These are phyloP conservation scores for Triglochin maritima DNA, from an alignment of 106 monocot species.

Conservation along the genomic window DNA sequence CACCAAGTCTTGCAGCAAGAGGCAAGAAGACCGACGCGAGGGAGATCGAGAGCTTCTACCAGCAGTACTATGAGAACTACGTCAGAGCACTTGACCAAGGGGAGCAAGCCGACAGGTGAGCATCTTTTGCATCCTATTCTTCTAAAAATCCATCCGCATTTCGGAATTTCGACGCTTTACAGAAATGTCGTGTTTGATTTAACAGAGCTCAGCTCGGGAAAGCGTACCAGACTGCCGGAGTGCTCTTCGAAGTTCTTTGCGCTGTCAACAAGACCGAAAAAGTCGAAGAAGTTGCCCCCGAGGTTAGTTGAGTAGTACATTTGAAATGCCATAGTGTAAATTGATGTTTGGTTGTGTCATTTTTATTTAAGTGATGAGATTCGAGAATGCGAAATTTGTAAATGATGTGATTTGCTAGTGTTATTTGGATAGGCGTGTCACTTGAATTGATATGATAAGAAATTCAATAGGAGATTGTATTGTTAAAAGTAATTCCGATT, in stretches of 20 bases:
- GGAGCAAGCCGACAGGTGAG: slow-evolving; percentile 90
- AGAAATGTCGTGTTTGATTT: neutral
- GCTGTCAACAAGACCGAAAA: slow-evolving; percentile 97
- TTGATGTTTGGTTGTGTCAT: neutral
- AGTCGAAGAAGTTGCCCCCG: slow-evolving; percentile 96
- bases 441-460: too few relatives aligned
- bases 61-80: slow-evolving; percentile 93
- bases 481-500: too few relatives aligned
- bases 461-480: too few relatives aligned
- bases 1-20: slow-evolving; percentile 75
- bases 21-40: slow-evolving; percentile 95
- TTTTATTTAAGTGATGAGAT: neutral
- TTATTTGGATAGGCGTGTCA: too few relatives aligned
- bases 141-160: neutral
- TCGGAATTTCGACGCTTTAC: neutral
- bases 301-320: slow-evolving; percentile 31
- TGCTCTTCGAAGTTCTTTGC: slow-evolving; percentile 97
- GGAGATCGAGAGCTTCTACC: slow-evolving; percentile 98
- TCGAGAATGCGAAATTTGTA: too few relatives aligned
- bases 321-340: neutral
- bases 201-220: slow-evolving; percentile 88
- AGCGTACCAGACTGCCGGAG: slow-evolving; percentile 94
- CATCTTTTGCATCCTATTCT: neutral
- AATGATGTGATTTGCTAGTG: too few relatives aligned
- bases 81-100: slow-evolving; percentile 89